Evolutionary conservation across 176 grass and related monocot species (phyloP).

Genomic region (Avena atlantica): DNA sequence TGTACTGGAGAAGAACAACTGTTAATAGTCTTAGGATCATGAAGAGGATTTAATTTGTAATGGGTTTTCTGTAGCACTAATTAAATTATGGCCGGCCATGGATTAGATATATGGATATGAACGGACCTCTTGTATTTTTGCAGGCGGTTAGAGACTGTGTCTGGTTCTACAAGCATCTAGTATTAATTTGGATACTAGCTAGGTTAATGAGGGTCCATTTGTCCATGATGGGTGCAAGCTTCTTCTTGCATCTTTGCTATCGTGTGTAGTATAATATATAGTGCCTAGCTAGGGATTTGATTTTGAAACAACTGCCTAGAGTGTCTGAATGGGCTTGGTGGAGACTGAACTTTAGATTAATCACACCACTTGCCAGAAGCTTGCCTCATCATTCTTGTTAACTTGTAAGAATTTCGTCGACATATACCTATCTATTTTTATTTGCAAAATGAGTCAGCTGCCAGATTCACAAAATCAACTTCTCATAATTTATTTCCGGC

Average conservation of each 20-base stretch:
- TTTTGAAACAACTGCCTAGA: conserved; percentile 30
- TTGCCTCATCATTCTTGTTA: conserved; percentile 15
- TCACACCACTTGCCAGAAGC: neutral
- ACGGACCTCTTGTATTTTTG: neutral
- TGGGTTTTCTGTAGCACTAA: no score
- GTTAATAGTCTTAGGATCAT: neutral
- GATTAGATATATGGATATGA: conserved; percentile 29
- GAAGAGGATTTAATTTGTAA: no score
- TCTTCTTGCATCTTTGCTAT: conserved; percentile 38
- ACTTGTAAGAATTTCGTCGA: neutral
- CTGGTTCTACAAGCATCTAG: conserved; percentile 39
- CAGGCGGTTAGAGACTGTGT: conserved; percentile 29
- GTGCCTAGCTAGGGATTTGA: conserved; percentile 29
- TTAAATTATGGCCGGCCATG: conserved; percentile 15
- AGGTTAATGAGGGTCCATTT: conserved; percentile 37
- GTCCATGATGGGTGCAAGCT: conserved; percentile 42
- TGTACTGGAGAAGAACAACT: neutral
- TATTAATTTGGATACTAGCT: conserved; percentile 44
- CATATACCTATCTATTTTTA: neutral
- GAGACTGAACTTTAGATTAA: neutral
- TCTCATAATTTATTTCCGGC: no score
- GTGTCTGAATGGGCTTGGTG: conserved; percentile 29
- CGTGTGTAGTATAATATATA: neutral
- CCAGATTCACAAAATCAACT: no score
- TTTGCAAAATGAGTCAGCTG: no score